Conservation (phyloP, 2,329 filamentous ascomycete genomes). For the Ophiostoma quercus region DNA sequence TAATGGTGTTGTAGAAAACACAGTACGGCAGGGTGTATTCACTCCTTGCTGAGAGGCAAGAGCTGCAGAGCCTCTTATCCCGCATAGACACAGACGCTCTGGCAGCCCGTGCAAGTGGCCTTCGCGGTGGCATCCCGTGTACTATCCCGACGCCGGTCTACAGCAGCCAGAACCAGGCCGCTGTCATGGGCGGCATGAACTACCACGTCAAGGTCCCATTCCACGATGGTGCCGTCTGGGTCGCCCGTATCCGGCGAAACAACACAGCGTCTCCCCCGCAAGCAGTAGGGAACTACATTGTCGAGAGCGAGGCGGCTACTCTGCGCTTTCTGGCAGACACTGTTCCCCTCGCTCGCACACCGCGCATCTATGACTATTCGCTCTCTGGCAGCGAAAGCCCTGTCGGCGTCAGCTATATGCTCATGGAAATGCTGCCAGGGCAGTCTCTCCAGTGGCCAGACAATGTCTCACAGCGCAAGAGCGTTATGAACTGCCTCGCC, state of each 20-base stretch:
- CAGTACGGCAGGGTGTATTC: too few species aligned
- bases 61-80: too few species aligned
- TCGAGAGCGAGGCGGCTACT: conserved; percentile 21
- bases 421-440: conserved; percentile 18
- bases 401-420: conserved; percentile 19
- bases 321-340: conserved; percentile 15
- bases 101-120: too few species aligned
- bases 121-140: too few species aligned
- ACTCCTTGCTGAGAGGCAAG: too few species aligned
- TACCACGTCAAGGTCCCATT: too few species aligned
- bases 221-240: conserved; percentile 18
- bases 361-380: conserved; percentile 9
- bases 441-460: background rate
- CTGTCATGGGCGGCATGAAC: too few species aligned
- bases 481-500: conserved; percentile 9
- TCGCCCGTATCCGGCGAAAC: conserved; percentile 17
- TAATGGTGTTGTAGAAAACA: too few species aligned
- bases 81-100: too few species aligned
- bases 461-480: background rate
- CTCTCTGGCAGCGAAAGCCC: background rate
- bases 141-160: too few species aligned
- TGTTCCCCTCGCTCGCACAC: background rate
- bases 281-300: conserved; percentile 10
- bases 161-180: too few species aligned
- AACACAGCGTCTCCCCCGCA: background rate